phyloP scores from a whole-genome alignment of 192 early-diverging fungal genomes.

The Backusella tarrabulga region DNA sequence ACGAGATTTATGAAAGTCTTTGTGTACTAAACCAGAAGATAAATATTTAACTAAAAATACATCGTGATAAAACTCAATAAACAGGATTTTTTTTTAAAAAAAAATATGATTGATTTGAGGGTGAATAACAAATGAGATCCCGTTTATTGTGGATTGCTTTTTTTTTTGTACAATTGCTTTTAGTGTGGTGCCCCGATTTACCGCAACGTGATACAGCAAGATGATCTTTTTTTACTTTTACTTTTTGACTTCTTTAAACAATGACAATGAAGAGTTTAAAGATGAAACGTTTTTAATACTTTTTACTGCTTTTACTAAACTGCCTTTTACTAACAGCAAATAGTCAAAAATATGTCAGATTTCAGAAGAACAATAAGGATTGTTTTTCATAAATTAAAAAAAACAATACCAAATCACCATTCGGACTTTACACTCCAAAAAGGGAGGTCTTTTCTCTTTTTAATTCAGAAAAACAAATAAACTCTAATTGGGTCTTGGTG shows the following conservation, averaged over 20 bases:
- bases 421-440: not conserved
- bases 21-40: not conserved
- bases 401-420: not conserved
- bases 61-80: not conserved
- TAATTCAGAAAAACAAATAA: not conserved
- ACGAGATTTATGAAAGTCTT: not conserved
- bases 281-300: not conserved
- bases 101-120: not conserved
- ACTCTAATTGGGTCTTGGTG: not conserved
- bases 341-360: not conserved
- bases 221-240: not conserved
- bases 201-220: not conserved
- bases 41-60: not conserved
- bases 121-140: not conserved
- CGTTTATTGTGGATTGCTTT: not conserved
- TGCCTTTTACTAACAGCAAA: not conserved
- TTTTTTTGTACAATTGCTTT: too few species aligned
- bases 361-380: not conserved
- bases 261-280: not conserved
- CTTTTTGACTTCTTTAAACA: not conserved
- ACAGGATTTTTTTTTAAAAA: not conserved
- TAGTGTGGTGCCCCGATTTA: not conserved
- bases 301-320: conserved; percentile 4
- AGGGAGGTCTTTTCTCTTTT: not conserved
- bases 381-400: not conserved